phyloP scores from a whole-genome alignment of 208 protist species.

The Leishmania braziliensis region DNA sequence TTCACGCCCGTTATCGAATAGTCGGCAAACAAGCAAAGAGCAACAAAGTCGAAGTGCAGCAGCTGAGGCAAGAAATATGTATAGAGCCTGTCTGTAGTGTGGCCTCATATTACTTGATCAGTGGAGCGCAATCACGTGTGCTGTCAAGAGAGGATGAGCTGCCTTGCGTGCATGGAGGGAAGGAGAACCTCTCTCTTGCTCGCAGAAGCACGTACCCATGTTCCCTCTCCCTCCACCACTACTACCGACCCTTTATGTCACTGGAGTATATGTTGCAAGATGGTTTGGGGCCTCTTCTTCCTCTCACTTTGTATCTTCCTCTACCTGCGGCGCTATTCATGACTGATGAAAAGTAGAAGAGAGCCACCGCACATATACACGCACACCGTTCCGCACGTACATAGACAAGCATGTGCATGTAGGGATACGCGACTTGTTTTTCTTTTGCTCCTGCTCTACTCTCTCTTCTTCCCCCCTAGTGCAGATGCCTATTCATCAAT shows the following conservation, averaged over 20 bases:
- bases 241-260: background rate
- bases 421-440: conserved; percentile 2
- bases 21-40: background rate
- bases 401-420: background rate
- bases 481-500: conserved; percentile 58
- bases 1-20: background rate
- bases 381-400: background rate
- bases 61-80: background rate
- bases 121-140: too few species aligned
- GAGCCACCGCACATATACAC: background rate
- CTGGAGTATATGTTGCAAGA: background rate
- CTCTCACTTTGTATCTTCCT: background rate
- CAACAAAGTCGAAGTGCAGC: background rate
- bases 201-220: background rate
- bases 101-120: background rate
- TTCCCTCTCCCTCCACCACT: background rate
- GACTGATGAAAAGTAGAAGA: background rate
- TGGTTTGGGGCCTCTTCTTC: too few species aligned
- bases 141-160: background rate
- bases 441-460: background rate
- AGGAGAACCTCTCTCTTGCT: background rate
- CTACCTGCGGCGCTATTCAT: background rate
- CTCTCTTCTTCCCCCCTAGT: background rate
- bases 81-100: background rate
- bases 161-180: background rate